A percentile compares a stretch with the other conserved stretches of the same genome.
These are phyloP conservation scores for Begonia masoniana DNA, from an alignment of 306 rosid species.

Conservation along the genomic window DNA sequence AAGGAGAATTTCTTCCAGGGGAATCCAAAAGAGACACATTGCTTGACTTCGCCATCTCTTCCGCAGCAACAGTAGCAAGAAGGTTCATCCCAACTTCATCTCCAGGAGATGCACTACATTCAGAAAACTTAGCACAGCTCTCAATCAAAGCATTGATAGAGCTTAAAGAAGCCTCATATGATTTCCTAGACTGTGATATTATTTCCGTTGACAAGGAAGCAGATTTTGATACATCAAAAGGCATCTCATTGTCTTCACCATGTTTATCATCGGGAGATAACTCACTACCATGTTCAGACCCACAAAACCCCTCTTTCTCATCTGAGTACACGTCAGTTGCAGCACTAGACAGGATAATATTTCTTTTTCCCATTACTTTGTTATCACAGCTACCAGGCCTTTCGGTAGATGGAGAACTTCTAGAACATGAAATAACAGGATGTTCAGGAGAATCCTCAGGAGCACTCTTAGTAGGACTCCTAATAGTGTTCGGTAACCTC, in stretches of 20 bases:
- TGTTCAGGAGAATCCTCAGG: conserved; percentile 43
- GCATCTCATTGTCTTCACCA: conserved; percentile 25
- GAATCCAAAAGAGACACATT: conserved; percentile 40
- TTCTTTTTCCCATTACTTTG: neutral
- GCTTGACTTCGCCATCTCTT: conserved; percentile 47
- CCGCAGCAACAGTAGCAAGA: conserved; percentile 87
- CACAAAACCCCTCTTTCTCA: conserved; percentile 32
- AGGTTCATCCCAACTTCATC: conserved; percentile 85
- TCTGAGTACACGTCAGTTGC: conserved; percentile 33
- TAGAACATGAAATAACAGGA: conserved; percentile 29
- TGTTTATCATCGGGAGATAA: conserved; percentile 27
- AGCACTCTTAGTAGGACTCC: conserved; percentile 44
- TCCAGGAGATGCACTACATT: conserved; percentile 28
- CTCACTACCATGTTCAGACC: conserved; percentile 46
- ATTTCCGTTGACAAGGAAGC: conserved; percentile 35
- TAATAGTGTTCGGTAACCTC: conserved; percentile 46
- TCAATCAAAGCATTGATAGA: conserved; percentile 69
- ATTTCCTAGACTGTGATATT: conserved; percentile 29
- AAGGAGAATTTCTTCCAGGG: conserved; percentile 29
- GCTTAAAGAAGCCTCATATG: conserved; percentile 57
- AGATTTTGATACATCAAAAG: conserved; percentile 27
- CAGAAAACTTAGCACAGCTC: conserved; percentile 68
- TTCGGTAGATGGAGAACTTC: conserved; percentile 41
- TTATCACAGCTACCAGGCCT: conserved; percentile 9
- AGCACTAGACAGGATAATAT: conserved; percentile 21